Evolutionary conservation across 2,329 filamentous ascomycete genomes (phyloP).

Genomic region (Aureobasidium sp.): DNA sequence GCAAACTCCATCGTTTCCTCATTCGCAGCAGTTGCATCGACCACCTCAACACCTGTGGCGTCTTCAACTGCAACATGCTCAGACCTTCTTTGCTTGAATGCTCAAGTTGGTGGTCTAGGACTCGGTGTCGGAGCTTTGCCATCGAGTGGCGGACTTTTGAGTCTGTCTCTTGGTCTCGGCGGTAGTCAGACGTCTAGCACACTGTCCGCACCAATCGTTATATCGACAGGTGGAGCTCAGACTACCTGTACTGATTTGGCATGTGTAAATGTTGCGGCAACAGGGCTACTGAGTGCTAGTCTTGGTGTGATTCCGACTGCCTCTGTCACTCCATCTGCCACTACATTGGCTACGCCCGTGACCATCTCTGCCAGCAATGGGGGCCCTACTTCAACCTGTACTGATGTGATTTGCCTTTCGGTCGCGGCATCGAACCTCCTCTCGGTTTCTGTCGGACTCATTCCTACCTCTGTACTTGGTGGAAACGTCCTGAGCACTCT

Average conservation of each 20-base stretch:
- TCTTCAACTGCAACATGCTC: neutral
- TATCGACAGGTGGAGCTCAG: neutral
- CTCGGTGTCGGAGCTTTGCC: neutral
- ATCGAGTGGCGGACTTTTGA: neutral
- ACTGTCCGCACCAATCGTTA: neutral
- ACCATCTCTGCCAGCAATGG: neutral
- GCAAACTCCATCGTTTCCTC: neutral
- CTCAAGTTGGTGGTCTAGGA: neutral
- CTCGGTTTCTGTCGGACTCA: neutral
- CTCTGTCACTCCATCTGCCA: neutral
- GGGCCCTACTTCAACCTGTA: neutral
- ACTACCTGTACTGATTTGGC: neutral
- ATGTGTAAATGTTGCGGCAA: neutral
- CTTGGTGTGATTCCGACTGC: neutral
- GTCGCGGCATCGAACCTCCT: neutral
- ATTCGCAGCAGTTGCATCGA: neutral
- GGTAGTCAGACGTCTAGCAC: neutral
- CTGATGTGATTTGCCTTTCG: neutral
- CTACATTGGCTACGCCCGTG: neutral
- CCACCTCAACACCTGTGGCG: neutral
- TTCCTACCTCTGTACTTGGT: neutral
- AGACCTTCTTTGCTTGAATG: neutral
- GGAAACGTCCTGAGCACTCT: neutral
- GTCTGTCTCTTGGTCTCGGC: neutral
- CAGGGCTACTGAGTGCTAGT: neutral